Base-by-base conservation (phyloP, 2,329 filamentous ascomycete genomes). In the Calonectria montana region DNA sequence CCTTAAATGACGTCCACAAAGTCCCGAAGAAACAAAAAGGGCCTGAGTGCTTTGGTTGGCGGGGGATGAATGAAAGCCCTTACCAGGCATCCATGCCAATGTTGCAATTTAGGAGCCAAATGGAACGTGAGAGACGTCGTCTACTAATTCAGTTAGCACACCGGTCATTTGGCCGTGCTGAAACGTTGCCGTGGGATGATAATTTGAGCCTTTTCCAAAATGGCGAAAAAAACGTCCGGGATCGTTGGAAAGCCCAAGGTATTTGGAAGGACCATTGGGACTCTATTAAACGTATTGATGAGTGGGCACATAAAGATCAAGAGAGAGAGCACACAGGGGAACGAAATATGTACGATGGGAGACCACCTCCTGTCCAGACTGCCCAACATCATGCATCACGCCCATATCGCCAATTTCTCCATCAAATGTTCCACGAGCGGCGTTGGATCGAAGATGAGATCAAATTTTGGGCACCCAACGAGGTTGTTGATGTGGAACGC, bases 361-460 rank as follows among this genome's bases (percentile, higher is more conserved):
- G n/a, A n/a, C n/a, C n/a, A n/a, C n/a, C n/a, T n/a, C n/a, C n/a
- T n/a, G n/a, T n/a, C n/a, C n/a, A n/a, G n/a, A n/a, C n/a, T 3
- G 27, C 10, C 29, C 16, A 45, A 69, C 27, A 48, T 48, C 25
- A 74, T 21, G 67, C 65, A 18, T 77, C 74, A 23, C 74, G 75
- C 8, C 75, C 74, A 18, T 71, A 63, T 31, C 43, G 39, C 13
- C 72, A 77, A 41, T 77, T 77, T 43, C 9, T 68, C 27, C 69
- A 70, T 57, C 74, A 77, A 55, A 43, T 75, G 10, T 55, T 45
- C 45, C 62, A 59, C 21, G 72, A 74, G 57, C 65, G 70, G 53
- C 63, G 72, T 13, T 71, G 72, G 59, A 29, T 77, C 27, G 43
- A 67, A 50, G 66, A 67, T 41, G 63, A 73, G 66, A 50, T 70